Base-by-base conservation (phyloP, 2,329 filamentous ascomycete genomes). In the Fusarium sp. region DNA sequence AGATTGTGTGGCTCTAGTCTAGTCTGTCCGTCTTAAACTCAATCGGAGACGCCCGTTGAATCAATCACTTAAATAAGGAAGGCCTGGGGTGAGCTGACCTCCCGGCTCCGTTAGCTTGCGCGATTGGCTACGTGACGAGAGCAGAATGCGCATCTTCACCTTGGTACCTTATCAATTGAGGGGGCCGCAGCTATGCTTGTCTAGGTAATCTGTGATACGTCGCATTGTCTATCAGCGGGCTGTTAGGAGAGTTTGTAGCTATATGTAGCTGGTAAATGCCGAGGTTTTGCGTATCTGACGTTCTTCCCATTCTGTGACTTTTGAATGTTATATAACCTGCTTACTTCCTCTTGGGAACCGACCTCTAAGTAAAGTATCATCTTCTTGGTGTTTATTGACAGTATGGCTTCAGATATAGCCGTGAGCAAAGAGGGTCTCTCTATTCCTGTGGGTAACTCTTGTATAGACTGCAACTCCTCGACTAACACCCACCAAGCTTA, bases 391-490 rank as follows among this genome's bases (percentile, higher is more conserved):
- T 23, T 23, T 23, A 32, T 19, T 20, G 14, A 26, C 28, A 63
- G 24, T 42, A 78, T 77, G 76, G 53, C 65, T 50, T 66, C 73
- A 43, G 62, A 82, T 75, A 75, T 82, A 28, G 83, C 83, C 40
- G 84, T 87, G 20, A 80, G 82, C 67, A 80, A 80, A 54, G 82
- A 86, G 60, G 83, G 83, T 11, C 81, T 88, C 43, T 76, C 84
- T 60, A 88, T 88, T 71, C 85, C 86, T 15, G 85, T 86, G 77
- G 64, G 80, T 75, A 17, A 7, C 20, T 26, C 49, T 24, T 39
- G 14, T 42, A 40, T 20, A 15, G 10, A 19, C 17, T n/a, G 20
- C 23, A n/a, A 24, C 15, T 40, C 7, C 30, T 23, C 8, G 26
- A 36, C 56, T 44, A 34, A 61, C 32, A 15, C 20, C 26, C 21